These are phyloP conservation scores for Sphagnum contortum DNA, from an alignment of 225 moss, liverwort and hornwort species.

Conservation along the genomic window DNA sequence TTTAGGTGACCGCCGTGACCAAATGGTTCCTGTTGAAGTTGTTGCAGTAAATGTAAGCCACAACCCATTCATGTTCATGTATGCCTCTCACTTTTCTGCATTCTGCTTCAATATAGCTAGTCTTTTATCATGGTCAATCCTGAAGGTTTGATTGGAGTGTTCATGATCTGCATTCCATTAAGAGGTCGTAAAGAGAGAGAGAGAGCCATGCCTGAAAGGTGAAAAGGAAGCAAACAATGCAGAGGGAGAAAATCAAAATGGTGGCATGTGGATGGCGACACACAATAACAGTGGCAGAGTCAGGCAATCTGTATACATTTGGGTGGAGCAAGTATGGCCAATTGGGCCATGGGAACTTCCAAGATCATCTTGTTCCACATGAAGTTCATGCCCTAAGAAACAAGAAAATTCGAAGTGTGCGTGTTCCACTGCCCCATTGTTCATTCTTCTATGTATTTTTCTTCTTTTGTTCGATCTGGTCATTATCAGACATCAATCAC, in stretches of 20 bases:
- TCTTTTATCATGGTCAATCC: too few relatives aligned
- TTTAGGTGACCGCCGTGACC: constrained; percentile 44
- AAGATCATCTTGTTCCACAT: constrained; percentile 49
- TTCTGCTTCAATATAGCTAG: too few relatives aligned
- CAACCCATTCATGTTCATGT: neutral
- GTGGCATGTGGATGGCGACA: constrained; percentile 67
- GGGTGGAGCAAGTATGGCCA: constrained; percentile 76
- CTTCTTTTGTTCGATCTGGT: too few relatives aligned
- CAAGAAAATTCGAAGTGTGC: constrained; percentile 27
- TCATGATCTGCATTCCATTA: too few relatives aligned
- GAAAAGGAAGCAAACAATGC: neutral
- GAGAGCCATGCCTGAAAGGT: too few relatives aligned
- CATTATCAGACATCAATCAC: too few relatives aligned
- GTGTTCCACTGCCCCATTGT: too few relatives aligned
- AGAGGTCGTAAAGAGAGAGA: too few relatives aligned
- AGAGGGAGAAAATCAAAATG: constrained; percentile 52
- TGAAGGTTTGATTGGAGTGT: too few relatives aligned
- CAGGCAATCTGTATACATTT: constrained; percentile 49
- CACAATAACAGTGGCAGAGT: constrained; percentile 45
- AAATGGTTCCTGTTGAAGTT: constrained; percentile 44
- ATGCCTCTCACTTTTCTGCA: too few relatives aligned
- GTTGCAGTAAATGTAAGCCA: constrained; percentile 32
- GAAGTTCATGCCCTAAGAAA: constrained; percentile 38
- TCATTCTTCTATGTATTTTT: too few relatives aligned
- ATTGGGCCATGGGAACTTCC: constrained; percentile 56